phyloP scores from a whole-genome alignment of 1,139 yeast genomes.

The Yamadazyma kanchanaburiensis region DNA sequence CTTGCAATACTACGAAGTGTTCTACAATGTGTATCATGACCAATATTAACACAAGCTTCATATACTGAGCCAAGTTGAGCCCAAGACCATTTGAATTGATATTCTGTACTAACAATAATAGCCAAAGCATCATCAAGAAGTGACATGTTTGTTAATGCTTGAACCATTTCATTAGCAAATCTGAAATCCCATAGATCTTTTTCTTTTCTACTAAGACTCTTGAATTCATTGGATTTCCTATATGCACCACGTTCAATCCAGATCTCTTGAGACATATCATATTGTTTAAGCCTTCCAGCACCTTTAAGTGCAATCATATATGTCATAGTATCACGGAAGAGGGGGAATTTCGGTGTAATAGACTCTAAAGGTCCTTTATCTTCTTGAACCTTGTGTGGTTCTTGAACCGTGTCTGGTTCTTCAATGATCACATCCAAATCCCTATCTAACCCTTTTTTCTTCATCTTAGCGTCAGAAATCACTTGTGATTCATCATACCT shows the following conservation, averaged over 20 bases:
- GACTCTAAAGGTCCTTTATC: slow-evolving; percentile 6
- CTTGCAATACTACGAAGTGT: slow-evolving; percentile 35
- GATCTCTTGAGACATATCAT: slow-evolving; percentile 56
- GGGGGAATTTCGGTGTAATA: slow-evolving; percentile 10
- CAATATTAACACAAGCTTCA: slow-evolving; percentile 46
- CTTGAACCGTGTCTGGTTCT: slow-evolving; percentile 6
- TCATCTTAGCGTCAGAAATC: slow-evolving; percentile 19
- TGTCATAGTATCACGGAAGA: slow-evolving; percentile 43
- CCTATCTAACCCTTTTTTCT: slow-evolving; percentile 1
- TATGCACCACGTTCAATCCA: slow-evolving; percentile 80
- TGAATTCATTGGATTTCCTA: slow-evolving; percentile 54
- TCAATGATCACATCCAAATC: slow-evolving; percentile 3
- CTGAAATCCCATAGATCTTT: slow-evolving; percentile 58
- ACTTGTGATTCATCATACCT: slow-evolving; percentile 31
- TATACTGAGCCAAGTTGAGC: slow-evolving; percentile 48
- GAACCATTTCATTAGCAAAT: slow-evolving; percentile 66
- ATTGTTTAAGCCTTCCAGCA: slow-evolving; percentile 52
- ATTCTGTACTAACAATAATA: slow-evolving; percentile 61
- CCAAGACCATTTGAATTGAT: slow-evolving; percentile 72
- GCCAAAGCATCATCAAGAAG: slow-evolving; percentile 68
- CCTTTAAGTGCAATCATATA: slow-evolving; percentile 68
- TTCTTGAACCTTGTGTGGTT: slow-evolving; percentile 4
- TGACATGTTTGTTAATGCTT: slow-evolving; percentile 48
- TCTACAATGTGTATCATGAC: slow-evolving; percentile 37
- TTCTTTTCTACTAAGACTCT: slow-evolving; percentile 26